These are phyloP conservation scores for Ganoderma sp. DNA, from an alignment of 1,284 basidiomycete genomes.

Conservation along the genomic window DNA sequence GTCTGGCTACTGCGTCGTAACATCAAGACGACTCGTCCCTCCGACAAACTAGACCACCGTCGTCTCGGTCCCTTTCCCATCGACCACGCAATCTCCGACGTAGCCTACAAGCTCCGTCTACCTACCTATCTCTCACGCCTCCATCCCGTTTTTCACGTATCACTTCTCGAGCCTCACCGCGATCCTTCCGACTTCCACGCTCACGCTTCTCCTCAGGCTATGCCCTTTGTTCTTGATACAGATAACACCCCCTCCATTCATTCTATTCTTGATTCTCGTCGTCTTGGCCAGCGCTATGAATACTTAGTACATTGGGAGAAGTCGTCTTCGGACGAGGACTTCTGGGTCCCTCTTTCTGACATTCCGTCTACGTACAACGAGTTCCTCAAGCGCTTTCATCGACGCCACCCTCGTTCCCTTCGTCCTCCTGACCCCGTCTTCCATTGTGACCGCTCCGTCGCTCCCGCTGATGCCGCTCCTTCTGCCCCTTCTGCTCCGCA, in stretches of 20 bases:
- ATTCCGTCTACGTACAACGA: constrained; percentile 40
- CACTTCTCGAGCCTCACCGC: constrained; percentile 45
- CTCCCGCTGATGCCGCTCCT: neutral
- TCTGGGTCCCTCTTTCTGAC: constrained; percentile 43
- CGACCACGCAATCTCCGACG: constrained; percentile 31
- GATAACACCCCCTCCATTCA: constrained; percentile 24
- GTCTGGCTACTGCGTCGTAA: constrained; percentile 45
- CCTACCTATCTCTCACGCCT: constrained; percentile 42
- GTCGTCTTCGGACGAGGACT: constrained; percentile 36
- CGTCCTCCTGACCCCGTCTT: neutral
- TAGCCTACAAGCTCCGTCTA: constrained; percentile 42
- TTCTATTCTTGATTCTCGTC: constrained; percentile 37
- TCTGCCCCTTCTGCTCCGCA: neutral
- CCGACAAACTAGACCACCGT: constrained; percentile 47
- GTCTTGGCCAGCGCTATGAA: constrained; percentile 40
- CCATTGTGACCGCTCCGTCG: neutral
- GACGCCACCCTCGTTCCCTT: constrained; percentile 40
- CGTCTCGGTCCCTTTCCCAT: constrained; percentile 48
- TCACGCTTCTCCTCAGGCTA: constrained; percentile 32
- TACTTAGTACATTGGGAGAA: constrained; percentile 41
- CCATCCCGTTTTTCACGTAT: constrained; percentile 51
- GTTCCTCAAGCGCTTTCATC: constrained; percentile 42
- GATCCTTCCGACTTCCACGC: constrained; percentile 36
- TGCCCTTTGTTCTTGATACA: constrained; percentile 31
- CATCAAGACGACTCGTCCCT: constrained; percentile 46